Conservation (phyloP, 768 basidiomycete genomes). For the Lactarius indigo region DNA sequence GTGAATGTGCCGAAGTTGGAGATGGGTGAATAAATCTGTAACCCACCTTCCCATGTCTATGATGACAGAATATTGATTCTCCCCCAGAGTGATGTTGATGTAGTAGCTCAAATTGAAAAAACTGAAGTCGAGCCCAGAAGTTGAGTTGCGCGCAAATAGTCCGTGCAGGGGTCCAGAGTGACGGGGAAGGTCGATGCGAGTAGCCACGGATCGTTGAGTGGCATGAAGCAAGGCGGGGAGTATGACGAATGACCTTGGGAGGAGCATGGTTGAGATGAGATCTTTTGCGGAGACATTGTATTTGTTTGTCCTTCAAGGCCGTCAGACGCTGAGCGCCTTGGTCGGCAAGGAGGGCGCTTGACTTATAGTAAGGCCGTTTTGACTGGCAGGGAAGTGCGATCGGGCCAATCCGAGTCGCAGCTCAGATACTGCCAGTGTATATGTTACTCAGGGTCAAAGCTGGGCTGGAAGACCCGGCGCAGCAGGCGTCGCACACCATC, state of each 20-base stretch:
- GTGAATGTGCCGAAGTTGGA: not conserved
- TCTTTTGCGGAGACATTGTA: not conserved
- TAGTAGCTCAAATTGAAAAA: not conserved
- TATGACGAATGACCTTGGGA: not conserved
- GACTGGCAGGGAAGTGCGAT: too few relatives aligned
- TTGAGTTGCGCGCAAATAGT: not conserved
- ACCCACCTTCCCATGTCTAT: slow-evolving; percentile 47
- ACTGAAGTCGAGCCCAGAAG: not conserved
- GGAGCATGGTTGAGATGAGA: not conserved
- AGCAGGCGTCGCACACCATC: too few relatives aligned
- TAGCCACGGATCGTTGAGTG: not conserved
- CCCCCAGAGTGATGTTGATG: slow-evolving; percentile 39
- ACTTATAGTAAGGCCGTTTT: not conserved
- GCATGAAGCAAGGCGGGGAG: slow-evolving; percentile 1
- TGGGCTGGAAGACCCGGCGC: too few relatives aligned
- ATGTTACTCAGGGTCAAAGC: too few relatives aligned
- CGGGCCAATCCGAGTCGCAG: too few relatives aligned
- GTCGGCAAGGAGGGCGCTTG: not conserved
- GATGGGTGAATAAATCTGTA: not conserved
- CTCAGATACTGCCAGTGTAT: too few relatives aligned
- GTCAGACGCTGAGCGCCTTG: not conserved
- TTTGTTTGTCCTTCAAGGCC: not conserved
- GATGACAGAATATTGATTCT: slow-evolving; percentile 32
- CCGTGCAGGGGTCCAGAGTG: not conserved
- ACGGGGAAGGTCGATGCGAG: not conserved